Evolutionary conservation across 2,329 filamentous ascomycete genomes (phyloP), one percentile per base, ranked within the genome.

Genomic region (Botrytis hyacinthi): DNA sequence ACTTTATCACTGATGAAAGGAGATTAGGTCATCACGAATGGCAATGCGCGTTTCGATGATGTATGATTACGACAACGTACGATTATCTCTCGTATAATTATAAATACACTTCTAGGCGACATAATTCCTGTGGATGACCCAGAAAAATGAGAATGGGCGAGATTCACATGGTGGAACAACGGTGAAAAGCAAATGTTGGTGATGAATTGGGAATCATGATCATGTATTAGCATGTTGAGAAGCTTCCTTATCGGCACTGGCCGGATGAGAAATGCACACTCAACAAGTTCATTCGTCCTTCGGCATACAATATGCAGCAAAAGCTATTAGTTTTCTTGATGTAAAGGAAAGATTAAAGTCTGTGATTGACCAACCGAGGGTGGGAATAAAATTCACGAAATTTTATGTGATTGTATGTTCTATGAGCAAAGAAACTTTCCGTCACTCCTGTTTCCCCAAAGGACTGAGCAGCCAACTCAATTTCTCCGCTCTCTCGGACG

Each of bases 381-480:
- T 18, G n/a, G 14, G 7, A 29, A 57, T 16, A 57, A 37, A 4
- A 40, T 62, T 40, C 35, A 62, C 37, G 8, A 62, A 32, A 4
- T 18, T 54, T 6, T 57, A 57, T 29, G n/a, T 66, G 6, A 57
- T 42, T 42, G 7, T 37, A 69, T 18, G 10, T 57, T 32, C 20
- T 29, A n/a, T 10, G 26, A 57, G 10, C 4, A 44, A 20, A 40
- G 37, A 44, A 6, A 69, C 40, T 29, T 12, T 32, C 44, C 46
- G 6, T 59, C 29, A 73, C 67, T 71, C 20, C 20, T 32, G 22
- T 70, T 76, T 78, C 2, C 74, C 79, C 67, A 80, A 73, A 12
- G 78, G 80, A 73, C 81, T 83, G 26, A 86, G 79, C 10, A 86
- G 80, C 85, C 84, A 86, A 2, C 79, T 79, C 77, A 92, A 78